These are phyloP conservation scores for Dryas octopetala DNA, from an alignment of 306 rosid species.

Conservation along the genomic window DNA sequence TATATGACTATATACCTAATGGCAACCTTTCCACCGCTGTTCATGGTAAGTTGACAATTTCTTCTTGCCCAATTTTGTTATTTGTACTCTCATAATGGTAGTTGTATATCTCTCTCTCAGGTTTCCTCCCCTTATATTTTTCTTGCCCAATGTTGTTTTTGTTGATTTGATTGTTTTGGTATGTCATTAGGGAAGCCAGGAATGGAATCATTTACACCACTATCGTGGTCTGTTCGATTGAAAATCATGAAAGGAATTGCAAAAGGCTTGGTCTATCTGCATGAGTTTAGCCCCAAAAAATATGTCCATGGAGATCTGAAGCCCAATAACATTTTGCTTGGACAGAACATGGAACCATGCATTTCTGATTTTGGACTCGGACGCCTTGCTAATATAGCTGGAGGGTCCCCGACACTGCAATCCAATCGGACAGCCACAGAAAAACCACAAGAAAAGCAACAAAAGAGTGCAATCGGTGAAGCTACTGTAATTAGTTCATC, in stretches of 20 bases:
- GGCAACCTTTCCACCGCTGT: constrained; percentile 82
- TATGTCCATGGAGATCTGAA: constrained; percentile 94
- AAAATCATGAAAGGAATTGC: constrained; percentile 82
- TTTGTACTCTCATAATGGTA: background rate
- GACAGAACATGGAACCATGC: constrained; percentile 69
- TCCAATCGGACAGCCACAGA: constrained; percentile 57
- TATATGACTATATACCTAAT: too few species aligned
- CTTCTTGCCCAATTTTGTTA: background rate
- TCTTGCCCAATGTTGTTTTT: background rate
- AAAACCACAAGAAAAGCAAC: constrained; percentile 59
- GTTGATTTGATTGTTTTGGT: constrained; percentile 35
- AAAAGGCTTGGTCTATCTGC: constrained; percentile 80
- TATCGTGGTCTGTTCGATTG: constrained; percentile 67
- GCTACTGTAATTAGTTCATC: constrained; percentile 30
- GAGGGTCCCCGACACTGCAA: constrained; percentile 77
- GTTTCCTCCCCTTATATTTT: too few species aligned
- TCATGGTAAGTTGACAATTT: constrained; percentile 56
- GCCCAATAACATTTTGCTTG: constrained; percentile 82
- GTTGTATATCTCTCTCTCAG: background rate
- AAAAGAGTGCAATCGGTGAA: constrained; percentile 58
- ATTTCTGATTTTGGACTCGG: constrained; percentile 94
- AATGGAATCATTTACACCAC: constrained; percentile 49
- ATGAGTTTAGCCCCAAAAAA: constrained; percentile 92
- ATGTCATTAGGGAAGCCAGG: constrained; percentile 70
- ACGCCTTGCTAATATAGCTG: constrained; percentile 92